phyloP scores from a whole-genome alignment of 2,329 filamentous ascomycete genomes.

The Eurotiales sp. region DNA sequence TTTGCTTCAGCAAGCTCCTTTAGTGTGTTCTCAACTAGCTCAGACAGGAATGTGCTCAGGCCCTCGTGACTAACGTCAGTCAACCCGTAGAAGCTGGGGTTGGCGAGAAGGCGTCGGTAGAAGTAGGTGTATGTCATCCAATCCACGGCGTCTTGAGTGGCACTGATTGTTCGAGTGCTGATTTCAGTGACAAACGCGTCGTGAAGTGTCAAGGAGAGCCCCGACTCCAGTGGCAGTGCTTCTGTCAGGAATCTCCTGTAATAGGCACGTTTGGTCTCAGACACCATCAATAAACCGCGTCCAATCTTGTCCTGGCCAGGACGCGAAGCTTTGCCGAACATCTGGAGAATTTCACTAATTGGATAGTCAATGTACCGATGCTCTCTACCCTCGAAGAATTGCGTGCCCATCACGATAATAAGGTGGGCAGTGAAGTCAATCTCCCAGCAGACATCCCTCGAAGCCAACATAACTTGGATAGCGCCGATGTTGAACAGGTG shows the following conservation, averaged over 20 bases:
- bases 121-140: slow-evolving; percentile 99
- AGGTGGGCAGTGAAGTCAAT: slow-evolving; percentile 82
- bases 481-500: slow-evolving; percentile 87
- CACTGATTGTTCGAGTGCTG: slow-evolving; percentile 91
- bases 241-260: slow-evolving; percentile 99
- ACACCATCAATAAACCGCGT: slow-evolving; percentile 94
- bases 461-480: slow-evolving; percentile 78
- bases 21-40: slow-evolving; percentile 87
- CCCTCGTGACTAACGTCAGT: slow-evolving; percentile 86
- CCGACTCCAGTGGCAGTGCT: slow-evolving; percentile 90
- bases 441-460: slow-evolving; percentile 94
- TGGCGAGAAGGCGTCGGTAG: slow-evolving; percentile 88
- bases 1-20: slow-evolving; percentile 89
- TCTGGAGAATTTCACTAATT: slow-evolving; percentile 89
- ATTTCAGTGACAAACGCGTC: slow-evolving; percentile 97
- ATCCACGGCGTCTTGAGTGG: slow-evolving; percentile 93
- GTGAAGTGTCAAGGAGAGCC: slow-evolving; percentile 84
- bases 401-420: slow-evolving; percentile 94
- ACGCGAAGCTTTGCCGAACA: slow-evolving; percentile 91
- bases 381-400: slow-evolving; percentile 94
- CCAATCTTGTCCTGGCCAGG: slow-evolving; percentile 74
- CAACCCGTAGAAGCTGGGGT: slow-evolving; percentile 93
- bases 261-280: slow-evolving; percentile 89
- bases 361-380: slow-evolving; percentile 97
- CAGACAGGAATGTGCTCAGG: slow-evolving; percentile 89